Conservation (phyloP, 306 rosid genomes). For the Crotalaria pallida region DNA sequence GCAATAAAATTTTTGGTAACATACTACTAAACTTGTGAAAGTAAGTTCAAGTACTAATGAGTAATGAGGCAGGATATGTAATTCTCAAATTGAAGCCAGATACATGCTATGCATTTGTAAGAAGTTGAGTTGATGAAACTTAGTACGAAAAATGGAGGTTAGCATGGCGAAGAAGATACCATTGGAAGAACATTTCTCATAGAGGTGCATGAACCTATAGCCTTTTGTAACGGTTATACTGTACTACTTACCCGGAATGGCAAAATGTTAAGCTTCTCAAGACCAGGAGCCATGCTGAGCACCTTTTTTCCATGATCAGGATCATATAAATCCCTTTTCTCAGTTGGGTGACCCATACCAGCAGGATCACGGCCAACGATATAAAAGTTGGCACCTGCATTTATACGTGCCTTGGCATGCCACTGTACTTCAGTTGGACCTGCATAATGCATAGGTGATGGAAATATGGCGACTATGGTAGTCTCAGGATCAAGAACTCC, state of each 20-base stretch:
- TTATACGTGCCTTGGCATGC: slow-evolving; percentile 96
- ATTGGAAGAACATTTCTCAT: background rate
- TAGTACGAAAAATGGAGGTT: background rate
- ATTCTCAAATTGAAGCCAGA: background rate
- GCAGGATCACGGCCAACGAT: slow-evolving; percentile 99
- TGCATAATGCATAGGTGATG: slow-evolving; percentile 98
- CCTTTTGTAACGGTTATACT: background rate
- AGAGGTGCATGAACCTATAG: background rate
- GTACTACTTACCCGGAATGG: slow-evolving; percentile 71
- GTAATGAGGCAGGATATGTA: background rate
- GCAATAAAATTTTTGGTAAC: background rate
- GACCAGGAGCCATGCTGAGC: slow-evolving; percentile 94
- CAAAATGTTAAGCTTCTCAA: slow-evolving; percentile 89
- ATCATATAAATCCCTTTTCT: slow-evolving; percentile 85
- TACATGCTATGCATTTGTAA: background rate
- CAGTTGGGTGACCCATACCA: slow-evolving; percentile 96
- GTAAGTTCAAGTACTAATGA: background rate
- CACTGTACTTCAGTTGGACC: slow-evolving; percentile 99
- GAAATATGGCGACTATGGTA: slow-evolving; percentile 89
- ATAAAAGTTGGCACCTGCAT: slow-evolving; percentile 96
- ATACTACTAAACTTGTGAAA: background rate
- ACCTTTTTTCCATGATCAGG: slow-evolving; percentile 98
- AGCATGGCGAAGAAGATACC: background rate
- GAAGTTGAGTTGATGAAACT: background rate
- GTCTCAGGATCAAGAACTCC: slow-evolving; percentile 93